Percentiles rank a stretch among this genome's conserved stretches.
phyloP scores from a whole-genome alignment of 352 stramenopile genomes.

The Phytophthora pistaciae region DNA sequence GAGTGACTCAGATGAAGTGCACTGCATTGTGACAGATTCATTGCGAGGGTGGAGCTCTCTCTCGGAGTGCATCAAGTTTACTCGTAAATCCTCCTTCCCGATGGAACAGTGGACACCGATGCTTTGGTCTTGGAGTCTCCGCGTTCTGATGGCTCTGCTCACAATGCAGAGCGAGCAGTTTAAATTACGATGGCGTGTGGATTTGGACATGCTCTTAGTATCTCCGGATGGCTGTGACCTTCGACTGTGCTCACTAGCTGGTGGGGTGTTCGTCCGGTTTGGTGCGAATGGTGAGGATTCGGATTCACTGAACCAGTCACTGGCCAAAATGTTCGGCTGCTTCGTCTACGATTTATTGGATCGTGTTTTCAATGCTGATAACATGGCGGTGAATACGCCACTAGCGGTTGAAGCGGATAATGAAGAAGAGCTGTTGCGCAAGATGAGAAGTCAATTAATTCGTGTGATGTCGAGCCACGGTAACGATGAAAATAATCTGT shows the following conservation, averaged over 20 bases:
- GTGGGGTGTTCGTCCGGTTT: slow-evolving; percentile 16
- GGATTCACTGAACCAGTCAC: background rate
- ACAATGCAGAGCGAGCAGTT: slow-evolving; percentile 43
- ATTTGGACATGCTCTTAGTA: slow-evolving; percentile 39
- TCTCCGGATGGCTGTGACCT: slow-evolving; percentile 36
- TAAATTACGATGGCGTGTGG: slow-evolving; percentile 12
- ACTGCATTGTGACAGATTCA: slow-evolving; percentile 40
- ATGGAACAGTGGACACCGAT: slow-evolving; percentile 34
- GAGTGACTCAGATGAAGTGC: slow-evolving; percentile 7
- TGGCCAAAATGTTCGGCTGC: slow-evolving; percentile 7
- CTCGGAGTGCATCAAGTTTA: slow-evolving; percentile 26
- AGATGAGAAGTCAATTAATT: slow-evolving; percentile 22
- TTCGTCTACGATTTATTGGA: slow-evolving; percentile 24
- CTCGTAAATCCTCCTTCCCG: slow-evolving; percentile 18
- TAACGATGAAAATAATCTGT: background rate
- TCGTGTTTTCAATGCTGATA: background rate
- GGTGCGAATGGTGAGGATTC: slow-evolving; percentile 6
- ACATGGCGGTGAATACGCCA: background rate
- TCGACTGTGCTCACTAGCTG: slow-evolving; percentile 33
- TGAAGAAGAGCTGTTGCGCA: slow-evolving; percentile 8
- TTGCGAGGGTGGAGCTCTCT: slow-evolving; percentile 40
- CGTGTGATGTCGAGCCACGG: background rate
- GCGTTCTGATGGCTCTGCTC: slow-evolving; percentile 42
- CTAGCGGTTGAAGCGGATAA: background rate
- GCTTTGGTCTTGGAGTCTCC: slow-evolving; percentile 42